Conservation (phyloP, 2,329 filamentous ascomycete species). For the Amauroascus niger region DNA sequence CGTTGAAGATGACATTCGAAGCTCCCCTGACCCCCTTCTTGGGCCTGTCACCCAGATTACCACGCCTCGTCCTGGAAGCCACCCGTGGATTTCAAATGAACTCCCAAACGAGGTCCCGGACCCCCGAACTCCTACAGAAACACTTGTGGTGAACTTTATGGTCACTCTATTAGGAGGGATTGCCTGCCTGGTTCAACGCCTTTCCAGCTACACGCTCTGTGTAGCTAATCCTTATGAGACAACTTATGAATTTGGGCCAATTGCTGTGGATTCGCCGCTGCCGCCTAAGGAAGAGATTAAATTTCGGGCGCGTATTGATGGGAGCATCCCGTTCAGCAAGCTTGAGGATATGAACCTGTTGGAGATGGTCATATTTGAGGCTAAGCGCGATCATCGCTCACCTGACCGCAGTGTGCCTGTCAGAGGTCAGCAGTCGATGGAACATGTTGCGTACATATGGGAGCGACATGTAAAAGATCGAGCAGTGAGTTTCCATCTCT, state of each 20-base stretch:
- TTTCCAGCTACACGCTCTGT: constrained; percentile 12
- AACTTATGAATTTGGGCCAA: constrained; percentile 15
- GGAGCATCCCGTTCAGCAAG: background rate
- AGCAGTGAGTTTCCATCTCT: background rate
- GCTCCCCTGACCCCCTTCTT: too few species aligned
- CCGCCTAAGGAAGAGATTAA: background rate
- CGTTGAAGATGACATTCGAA: background rate
- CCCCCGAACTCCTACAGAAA: constrained; percentile 15
- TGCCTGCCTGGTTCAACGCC: constrained; percentile 13
- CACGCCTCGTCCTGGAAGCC: background rate
- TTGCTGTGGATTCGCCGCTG: background rate
- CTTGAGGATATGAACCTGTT: background rate
- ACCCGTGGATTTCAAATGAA: background rate
- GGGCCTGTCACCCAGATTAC: too few species aligned
- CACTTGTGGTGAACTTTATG: constrained; percentile 3
- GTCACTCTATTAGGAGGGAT: constrained; percentile 4
- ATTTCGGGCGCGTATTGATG: background rate
- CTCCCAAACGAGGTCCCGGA: constrained; percentile 7
- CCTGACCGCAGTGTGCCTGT: background rate
- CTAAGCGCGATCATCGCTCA: background rate
- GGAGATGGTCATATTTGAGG: background rate
- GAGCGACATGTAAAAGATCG: background rate
- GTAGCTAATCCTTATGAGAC: constrained; percentile 15
- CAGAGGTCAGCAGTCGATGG: background rate
- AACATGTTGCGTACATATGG: constrained; percentile 1